Evolutionary conservation across 2,329 filamentous ascomycete species (phyloP), one percentile per base, ranked within the genome.

Genomic region (Neobulgaria alba): DNA sequence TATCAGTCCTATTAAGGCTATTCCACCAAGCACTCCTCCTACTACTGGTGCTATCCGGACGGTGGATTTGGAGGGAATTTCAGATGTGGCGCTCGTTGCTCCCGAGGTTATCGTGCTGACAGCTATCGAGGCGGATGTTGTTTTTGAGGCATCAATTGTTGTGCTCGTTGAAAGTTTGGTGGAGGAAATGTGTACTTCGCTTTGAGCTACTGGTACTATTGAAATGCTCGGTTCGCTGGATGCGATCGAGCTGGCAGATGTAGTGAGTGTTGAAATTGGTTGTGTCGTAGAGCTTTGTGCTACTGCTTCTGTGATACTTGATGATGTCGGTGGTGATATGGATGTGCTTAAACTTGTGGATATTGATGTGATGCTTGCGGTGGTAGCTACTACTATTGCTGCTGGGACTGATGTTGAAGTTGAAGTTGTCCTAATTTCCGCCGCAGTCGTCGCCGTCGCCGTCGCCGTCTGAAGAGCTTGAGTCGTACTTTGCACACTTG

Each of bases 21-120:
- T 33, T 10, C 50, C 46, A 4, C 57, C 57, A 10, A 58, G 7
- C 35, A 59, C 50, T 18, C 57, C 52, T 33, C 55, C 57, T 14
- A 59, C 44, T 20, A 59, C 45, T 15, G 54, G 53, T 10, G 10
- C 36, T n/a, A 19, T 10, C 30, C 52, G 10, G 49, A 33, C 31
- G 46, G 45, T 21, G 44, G 33, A 36, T 39, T 39, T 15, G 43
- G 39, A 48, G 36, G 53, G 48, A 33, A 53, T 50, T n/a, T 47
- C 51, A 26, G 38, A 30, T 9, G 40, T 33, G 29, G 49, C 43
- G 36, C 50, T 39, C 26, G 49, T 49, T 32, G 48, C 40, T 23
- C 23, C 32, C 18, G 47, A 38, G 12, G 49, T 39, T 14, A 42
- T 26, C 12, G 23, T 26, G 12, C 12, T 26, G 23, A 26, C 12